Percentiles rank a stretch among this genome's conserved stretches.
Evolutionary conservation across 768 basidiomycete genomes (phyloP).

Genomic region (Lactarius sanguifluus): DNA sequence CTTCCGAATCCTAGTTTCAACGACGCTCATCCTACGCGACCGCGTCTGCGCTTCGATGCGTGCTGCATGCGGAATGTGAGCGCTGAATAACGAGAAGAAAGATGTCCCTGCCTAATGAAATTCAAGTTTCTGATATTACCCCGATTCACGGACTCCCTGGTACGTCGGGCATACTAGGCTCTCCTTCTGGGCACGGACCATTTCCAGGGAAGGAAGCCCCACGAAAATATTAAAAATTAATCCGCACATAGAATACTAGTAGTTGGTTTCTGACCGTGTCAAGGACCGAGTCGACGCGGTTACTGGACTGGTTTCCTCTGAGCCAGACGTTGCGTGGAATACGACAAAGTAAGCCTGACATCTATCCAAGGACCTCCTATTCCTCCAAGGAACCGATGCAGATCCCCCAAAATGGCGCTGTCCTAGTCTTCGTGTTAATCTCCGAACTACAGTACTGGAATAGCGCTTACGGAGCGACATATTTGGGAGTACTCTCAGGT

Average conservation of each 20-base stretch:
- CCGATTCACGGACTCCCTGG: too few species aligned
- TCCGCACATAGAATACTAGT: background rate
- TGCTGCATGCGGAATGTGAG: background rate
- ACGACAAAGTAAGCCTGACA: background rate
- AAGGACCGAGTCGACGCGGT: background rate
- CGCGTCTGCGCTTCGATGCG: background rate
- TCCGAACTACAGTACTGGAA: background rate
- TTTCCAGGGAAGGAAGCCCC: too few species aligned
- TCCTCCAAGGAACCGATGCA: background rate
- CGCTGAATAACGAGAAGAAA: background rate
- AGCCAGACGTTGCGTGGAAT: background rate
- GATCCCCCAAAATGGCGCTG: background rate
- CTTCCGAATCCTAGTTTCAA: too few species aligned
- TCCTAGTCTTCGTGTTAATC: slow-evolving; percentile 5
- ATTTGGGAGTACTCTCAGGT: background rate
- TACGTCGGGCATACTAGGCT: too few species aligned
- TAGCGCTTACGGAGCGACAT: background rate
- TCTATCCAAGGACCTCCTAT: background rate
- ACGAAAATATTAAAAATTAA: background rate
- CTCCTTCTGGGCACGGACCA: too few species aligned
- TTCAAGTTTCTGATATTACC: background rate
- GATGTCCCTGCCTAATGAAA: background rate
- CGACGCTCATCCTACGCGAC: background rate
- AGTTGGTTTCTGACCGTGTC: background rate
- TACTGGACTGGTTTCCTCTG: background rate